These are phyloP conservation scores for Irpex lacteus DNA, from an alignment of 1,284 basidiomycete species.

Conservation along the genomic window DNA sequence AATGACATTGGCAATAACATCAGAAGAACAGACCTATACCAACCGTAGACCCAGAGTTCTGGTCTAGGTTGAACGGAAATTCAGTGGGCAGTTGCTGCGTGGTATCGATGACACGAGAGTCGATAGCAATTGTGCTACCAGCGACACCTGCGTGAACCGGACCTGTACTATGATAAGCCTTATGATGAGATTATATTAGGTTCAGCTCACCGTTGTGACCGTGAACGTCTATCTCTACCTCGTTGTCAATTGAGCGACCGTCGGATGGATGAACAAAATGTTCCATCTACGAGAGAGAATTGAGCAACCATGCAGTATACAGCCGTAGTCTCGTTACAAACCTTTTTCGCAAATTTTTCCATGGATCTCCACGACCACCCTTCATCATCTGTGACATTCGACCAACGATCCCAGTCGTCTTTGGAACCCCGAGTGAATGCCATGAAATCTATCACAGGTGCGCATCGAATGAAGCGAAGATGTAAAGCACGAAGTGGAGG, in stretches of 20 bases:
- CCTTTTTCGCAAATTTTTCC: conserved; percentile 26
- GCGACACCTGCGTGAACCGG: conserved; percentile 32
- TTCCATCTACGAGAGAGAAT: not conserved
- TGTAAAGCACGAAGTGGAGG: not conserved
- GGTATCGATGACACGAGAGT: conserved; percentile 31
- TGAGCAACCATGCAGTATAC: not conserved
- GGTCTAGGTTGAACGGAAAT: conserved; percentile 39
- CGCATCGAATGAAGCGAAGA: not conserved
- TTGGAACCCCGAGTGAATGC: conserved; percentile 29
- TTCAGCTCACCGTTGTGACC: not conserved
- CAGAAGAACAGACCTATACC: conserved; percentile 32
- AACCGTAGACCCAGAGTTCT: conserved; percentile 34
- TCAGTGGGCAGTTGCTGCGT: conserved; percentile 26
- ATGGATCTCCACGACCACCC: conserved; percentile 32
- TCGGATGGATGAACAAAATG: not conserved
- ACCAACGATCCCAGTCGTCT: conserved; percentile 29
- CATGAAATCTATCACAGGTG: conserved; percentile 21
- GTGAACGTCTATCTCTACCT: not conserved
- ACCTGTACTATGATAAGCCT: conserved; percentile 18
- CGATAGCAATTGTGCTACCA: conserved; percentile 29
- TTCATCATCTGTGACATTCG: conserved; percentile 24
- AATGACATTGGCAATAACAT: not conserved
- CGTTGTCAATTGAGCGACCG: not conserved
- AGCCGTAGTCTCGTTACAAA: conserved; percentile 11
- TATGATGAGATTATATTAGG: too few relatives aligned